Percentiles rank a stretch among this genome's conserved stretches.
phyloP scores from a whole-genome alignment of 257 asterid genomes.

The Ehretia macrophylla region DNA sequence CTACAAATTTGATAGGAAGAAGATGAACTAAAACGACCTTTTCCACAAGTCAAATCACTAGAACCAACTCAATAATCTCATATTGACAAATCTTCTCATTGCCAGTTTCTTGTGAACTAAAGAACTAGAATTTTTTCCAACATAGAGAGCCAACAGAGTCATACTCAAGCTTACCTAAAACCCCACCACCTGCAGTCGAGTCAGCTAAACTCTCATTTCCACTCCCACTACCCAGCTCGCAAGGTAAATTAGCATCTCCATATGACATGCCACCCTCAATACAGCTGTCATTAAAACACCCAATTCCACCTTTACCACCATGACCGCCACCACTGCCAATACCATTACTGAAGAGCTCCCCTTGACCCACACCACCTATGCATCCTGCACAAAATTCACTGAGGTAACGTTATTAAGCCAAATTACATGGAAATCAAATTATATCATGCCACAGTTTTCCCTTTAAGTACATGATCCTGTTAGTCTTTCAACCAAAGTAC shows the following conservation, averaged over 20 bases:
- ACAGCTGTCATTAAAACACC: conserved; percentile 68
- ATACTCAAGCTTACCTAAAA: conserved; percentile 59
- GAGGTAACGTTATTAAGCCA: background rate
- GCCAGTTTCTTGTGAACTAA: too few species aligned
- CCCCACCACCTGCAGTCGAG: conserved; percentile 90
- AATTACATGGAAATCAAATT: background rate
- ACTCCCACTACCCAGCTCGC: conserved; percentile 98
- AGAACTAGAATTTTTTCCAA: too few species aligned
- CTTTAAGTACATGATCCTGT: background rate
- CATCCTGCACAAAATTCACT: conserved; percentile 58
- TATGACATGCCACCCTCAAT: conserved; percentile 77
- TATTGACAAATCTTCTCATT: too few species aligned
- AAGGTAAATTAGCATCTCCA: conserved; percentile 79
- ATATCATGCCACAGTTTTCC: background rate
- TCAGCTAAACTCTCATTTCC: conserved; percentile 78
- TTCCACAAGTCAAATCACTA: background rate
- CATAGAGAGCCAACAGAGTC: background rate
- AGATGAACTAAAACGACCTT: background rate
- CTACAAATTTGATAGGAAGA: background rate
- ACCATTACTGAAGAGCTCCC: conserved; percentile 53
- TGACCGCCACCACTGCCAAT: conserved; percentile 96
- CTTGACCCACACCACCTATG: conserved; percentile 84
- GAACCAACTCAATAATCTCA: background rate
- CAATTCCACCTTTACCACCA: conserved; percentile 96
- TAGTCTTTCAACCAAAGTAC: background rate